Evolutionary conservation across 176 grass and related monocot genomes (phyloP), one percentile per base, ranked within the genome.

Genomic region (Tillandsia leiboldiana): DNA sequence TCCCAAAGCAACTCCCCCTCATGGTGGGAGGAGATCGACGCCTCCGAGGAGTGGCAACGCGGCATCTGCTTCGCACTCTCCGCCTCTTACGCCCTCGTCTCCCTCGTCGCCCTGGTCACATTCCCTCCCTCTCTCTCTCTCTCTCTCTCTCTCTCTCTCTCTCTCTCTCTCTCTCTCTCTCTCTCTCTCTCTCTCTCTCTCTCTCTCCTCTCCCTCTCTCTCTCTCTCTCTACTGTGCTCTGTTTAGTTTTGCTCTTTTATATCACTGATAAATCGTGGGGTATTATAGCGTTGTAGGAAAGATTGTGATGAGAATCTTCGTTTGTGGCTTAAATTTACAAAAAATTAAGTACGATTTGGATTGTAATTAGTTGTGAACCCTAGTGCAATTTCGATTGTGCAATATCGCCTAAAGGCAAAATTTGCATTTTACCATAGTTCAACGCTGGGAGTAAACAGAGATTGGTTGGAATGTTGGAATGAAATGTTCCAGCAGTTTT

Each of bases 11-110:
- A 69, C 42, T n/a, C 1, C 27, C 53, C 54, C n/a, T 18, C 65
- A 48, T 96, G 89, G 93, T 90, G 89, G 93, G 74, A 89, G 51
- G 51, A 57, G 26, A 57, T 97, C 67, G 83, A 97, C 67, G 80
- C 75, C 61, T 97, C 86, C 65, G 68, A 70, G 63, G 72, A 65
- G 65, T 81, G 81, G 79, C 89, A 92, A 70, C 87, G 88, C 50
- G 79, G 75, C 50, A 79, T 92, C 84, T 97, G 84, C 79, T 79
- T 54, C 70, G 10, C 82, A 65, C 84, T 97, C 62, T 78, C 83
- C 65, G 84, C 23, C 48, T 80, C 91, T 65, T 97, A 97, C 68
- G 84, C 85, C 53, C 57, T 85, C 74, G 14, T 97, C 42, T 86
- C 84, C 53, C 62, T 74, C 17, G 67, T 75, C 70, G 91, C 93